Percentiles rank a stretch among this genome's conserved stretches.
Evolutionary conservation across 805 yeast genomes (phyloP).

Genomic region (Barnettozyma californica): DNA sequence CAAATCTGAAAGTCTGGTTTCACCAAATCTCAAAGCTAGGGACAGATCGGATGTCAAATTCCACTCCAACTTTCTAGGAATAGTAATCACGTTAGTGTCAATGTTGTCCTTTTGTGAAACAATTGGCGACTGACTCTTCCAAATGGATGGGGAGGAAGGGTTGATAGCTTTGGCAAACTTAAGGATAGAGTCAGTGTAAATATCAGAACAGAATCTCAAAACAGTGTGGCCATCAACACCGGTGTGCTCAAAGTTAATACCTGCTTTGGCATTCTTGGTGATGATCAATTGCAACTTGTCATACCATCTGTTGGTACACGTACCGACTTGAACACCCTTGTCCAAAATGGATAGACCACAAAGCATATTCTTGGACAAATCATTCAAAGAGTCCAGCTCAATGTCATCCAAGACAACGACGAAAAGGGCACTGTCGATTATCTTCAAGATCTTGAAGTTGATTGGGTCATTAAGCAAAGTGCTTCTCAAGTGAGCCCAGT

Average conservation of each 20-base stretch:
- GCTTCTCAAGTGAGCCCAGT: slow-evolving; percentile 77
- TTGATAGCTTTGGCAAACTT: slow-evolving; percentile 83
- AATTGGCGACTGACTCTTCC: slow-evolving; percentile 51
- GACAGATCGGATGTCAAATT: slow-evolving; percentile 71
- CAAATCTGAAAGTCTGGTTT: slow-evolving; percentile 80
- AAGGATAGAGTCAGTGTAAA: slow-evolving; percentile 84
- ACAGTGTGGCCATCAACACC: slow-evolving; percentile 97
- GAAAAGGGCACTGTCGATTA: slow-evolving; percentile 78
- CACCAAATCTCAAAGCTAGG: slow-evolving; percentile 81
- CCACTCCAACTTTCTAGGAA: slow-evolving; percentile 90
- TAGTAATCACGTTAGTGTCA: slow-evolving; percentile 48
- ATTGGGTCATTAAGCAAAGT: slow-evolving; percentile 40
- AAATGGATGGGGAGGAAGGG: slow-evolving; percentile 60
- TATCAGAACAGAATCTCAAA: slow-evolving; percentile 78
- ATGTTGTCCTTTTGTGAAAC: slow-evolving; percentile 37
- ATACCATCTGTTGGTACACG: slow-evolving; percentile 93
- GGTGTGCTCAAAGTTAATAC: slow-evolving; percentile 89
- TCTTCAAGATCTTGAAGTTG: slow-evolving; percentile 66
- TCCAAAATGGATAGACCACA: slow-evolving; percentile 80
- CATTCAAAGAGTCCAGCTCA: slow-evolving; percentile 51
- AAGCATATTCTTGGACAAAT: slow-evolving; percentile 75
- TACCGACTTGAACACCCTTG: slow-evolving; percentile 86
- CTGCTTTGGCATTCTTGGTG: slow-evolving; percentile 86
- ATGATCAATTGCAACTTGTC: slow-evolving; percentile 86
- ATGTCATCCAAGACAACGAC: slow-evolving; percentile 80